Evolutionary conservation across 139 green algal genomes (phyloP).

Genomic region (Chlorella ohadii): DNA sequence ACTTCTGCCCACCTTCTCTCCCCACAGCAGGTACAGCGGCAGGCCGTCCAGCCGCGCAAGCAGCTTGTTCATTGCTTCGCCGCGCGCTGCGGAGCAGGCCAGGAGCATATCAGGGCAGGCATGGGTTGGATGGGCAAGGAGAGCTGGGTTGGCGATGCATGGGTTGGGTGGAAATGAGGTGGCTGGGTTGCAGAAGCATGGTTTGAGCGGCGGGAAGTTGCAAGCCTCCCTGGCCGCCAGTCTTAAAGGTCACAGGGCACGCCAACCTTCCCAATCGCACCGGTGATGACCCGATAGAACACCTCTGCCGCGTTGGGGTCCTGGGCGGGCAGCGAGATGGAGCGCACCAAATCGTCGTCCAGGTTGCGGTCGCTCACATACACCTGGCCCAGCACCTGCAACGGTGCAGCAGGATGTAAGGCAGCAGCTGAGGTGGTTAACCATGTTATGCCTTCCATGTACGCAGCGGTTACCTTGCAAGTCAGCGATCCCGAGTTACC

Average conservation of each 20-base stretch:
- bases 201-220: too few relatives aligned
- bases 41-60: slow-evolving; percentile 52
- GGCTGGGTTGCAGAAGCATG: too few relatives aligned
- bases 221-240: too few relatives aligned
- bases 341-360: slow-evolving; percentile 71
- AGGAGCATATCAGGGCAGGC: neutral
- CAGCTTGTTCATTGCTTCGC: slow-evolving; percentile 62
- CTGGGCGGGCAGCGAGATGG: slow-evolving; percentile 64
- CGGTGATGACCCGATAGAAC: slow-evolving; percentile 81
- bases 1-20: slow-evolving; percentile 27
- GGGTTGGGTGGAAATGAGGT: too few relatives aligned
- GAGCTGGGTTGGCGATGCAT: too few relatives aligned
- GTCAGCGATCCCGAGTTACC: too few relatives aligned
- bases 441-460: too few relatives aligned
- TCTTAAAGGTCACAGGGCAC: too few relatives aligned
- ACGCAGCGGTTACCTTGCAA: too few relatives aligned
- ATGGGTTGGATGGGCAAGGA: neutral
- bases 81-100: neutral
- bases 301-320: slow-evolving; percentile 78
- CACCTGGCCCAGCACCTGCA: slow-evolving; percentile 66
- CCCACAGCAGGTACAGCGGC: slow-evolving; percentile 83
- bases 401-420: too few relatives aligned
- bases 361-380: slow-evolving; percentile 63
- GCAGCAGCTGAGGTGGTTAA: too few relatives aligned
- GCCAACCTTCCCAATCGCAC: slow-evolving; percentile 10